Conservation (phyloP, 306 rosid species). For the Begonia masoniana region DNA sequence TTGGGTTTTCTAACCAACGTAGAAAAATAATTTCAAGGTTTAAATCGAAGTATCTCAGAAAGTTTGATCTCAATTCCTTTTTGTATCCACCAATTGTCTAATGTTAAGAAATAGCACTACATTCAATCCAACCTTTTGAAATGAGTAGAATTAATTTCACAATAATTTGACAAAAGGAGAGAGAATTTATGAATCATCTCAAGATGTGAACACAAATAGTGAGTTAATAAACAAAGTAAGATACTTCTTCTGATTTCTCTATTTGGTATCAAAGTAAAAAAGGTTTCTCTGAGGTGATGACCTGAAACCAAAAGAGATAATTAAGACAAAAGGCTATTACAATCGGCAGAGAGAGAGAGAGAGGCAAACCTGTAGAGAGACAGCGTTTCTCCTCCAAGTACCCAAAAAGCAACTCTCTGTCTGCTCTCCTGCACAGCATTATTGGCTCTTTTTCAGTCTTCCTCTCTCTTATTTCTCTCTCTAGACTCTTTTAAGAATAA, state of each 20-base stretch:
- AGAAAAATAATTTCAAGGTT: too few relatives aligned
- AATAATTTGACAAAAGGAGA: too few relatives aligned
- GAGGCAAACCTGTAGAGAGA: not conserved
- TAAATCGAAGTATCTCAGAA: too few relatives aligned
- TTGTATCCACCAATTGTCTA: too few relatives aligned
- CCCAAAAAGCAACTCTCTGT: constrained; percentile 81
- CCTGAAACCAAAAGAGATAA: constrained; percentile 7
- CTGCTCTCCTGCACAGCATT: constrained; percentile 66
- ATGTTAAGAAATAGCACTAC: too few relatives aligned
- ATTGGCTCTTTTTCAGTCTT: constrained; percentile 35
- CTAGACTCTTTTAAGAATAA: not conserved
- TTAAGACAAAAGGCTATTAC: constrained; percentile 56
- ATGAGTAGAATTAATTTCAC: too few relatives aligned
- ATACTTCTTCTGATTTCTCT: constrained; percentile 21
- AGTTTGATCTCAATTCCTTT: too few relatives aligned
- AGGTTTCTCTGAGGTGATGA: too few relatives aligned
- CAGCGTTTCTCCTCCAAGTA: constrained; percentile 65
- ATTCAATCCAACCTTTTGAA: too few relatives aligned
- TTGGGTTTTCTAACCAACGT: too few relatives aligned
- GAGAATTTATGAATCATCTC: constrained; percentile 1
- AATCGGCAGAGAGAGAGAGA: constrained; percentile 13
- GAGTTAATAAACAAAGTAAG: constrained; percentile 15
- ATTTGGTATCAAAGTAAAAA: constrained; percentile 14
- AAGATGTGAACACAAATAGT: constrained; percentile 25
- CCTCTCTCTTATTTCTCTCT: constrained; percentile 16